phyloP scores from a whole-genome alignment of 2,329 filamentous ascomycete species.

The Fusarium albidum region DNA sequence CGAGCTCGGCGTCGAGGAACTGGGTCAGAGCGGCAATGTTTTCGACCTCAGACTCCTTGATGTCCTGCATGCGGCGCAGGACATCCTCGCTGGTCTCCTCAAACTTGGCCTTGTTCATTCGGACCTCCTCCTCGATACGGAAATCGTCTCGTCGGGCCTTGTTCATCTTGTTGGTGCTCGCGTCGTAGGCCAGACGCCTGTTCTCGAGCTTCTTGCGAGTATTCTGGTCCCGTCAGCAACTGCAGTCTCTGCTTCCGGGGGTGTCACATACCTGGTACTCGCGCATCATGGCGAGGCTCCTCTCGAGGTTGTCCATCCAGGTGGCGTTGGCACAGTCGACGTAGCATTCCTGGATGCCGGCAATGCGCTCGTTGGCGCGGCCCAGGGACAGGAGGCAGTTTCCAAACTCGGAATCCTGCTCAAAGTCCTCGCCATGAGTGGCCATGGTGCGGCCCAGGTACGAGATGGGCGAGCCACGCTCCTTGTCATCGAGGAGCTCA shows the following conservation, averaged over 20 bases:
- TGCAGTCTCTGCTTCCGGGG: not conserved
- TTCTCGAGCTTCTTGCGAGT: slow-evolving; percentile 94
- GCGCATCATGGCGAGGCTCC: slow-evolving; percentile 93
- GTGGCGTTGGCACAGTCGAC: slow-evolving; percentile 78
- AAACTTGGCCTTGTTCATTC: slow-evolving; percentile 92
- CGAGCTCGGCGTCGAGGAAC: slow-evolving; percentile 88
- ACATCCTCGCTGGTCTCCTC: slow-evolving; percentile 96
- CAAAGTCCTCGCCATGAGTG: slow-evolving; percentile 90
- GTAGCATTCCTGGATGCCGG: slow-evolving; percentile 85
- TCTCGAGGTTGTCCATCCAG: slow-evolving; percentile 92
- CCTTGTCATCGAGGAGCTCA: slow-evolving; percentile 82
- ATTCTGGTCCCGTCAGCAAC: slow-evolving; percentile 54
- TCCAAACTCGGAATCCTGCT: slow-evolving; percentile 88
- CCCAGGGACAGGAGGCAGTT: slow-evolving; percentile 83
- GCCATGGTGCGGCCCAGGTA: slow-evolving; percentile 88
- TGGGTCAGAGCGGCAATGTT: slow-evolving; percentile 79
- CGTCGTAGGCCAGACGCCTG: slow-evolving; percentile 88
- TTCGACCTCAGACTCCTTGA: slow-evolving; percentile 89
- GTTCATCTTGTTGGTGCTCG: slow-evolving; percentile 87
- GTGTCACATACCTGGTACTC: slow-evolving; percentile 81
- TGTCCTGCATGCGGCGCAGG: slow-evolving; percentile 90
- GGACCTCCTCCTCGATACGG: slow-evolving; percentile 89
- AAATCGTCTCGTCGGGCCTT: slow-evolving; percentile 96
- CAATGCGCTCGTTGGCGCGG: slow-evolving; percentile 86
- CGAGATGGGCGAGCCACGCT: slow-evolving; percentile 82